Conservation (phyloP, 1,284 basidiomycete species). For the Tylopilus orsonianus region DNA sequence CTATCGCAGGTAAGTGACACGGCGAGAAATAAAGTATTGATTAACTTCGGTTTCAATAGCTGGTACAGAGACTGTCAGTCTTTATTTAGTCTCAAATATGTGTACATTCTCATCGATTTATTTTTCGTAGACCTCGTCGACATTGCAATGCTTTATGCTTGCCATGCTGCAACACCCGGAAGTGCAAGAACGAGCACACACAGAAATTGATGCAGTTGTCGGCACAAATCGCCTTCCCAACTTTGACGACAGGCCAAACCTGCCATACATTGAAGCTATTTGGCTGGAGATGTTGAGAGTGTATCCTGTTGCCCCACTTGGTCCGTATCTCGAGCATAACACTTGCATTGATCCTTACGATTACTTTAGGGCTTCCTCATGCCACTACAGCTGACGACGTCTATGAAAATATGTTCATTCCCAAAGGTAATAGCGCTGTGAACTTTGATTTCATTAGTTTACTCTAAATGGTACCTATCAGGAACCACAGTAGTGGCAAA, state of each 20-base stretch:
- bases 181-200: conserved; percentile 42
- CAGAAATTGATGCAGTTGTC: conserved; percentile 43
- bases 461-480: no score
- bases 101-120: neutral
- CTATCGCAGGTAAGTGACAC: conserved; percentile 26
- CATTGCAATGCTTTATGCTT: conserved; percentile 45
- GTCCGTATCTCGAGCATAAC: neutral
- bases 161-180: conserved; percentile 49
- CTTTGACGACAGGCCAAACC: conserved; percentile 38
- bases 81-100: no score
- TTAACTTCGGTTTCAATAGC: conserved; percentile 6
- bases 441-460: no score
- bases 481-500: no score
- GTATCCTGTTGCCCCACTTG: conserved; percentile 40
- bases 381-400: conserved; percentile 41
- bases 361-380: conserved; percentile 42
- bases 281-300: conserved; percentile 51
- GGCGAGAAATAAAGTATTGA: neutral
- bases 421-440: conserved; percentile 35
- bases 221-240: conserved; percentile 39
- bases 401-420: conserved; percentile 43
- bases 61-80: conserved; percentile 24
- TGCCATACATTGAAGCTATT: conserved; percentile 49
- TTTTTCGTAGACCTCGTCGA: conserved; percentile 41
- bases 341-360: neutral